These are phyloP conservation scores for Rhytidhysteron rufulum DNA, from an alignment of 2,329 filamentous ascomycete genomes.

Conservation along the genomic window DNA sequence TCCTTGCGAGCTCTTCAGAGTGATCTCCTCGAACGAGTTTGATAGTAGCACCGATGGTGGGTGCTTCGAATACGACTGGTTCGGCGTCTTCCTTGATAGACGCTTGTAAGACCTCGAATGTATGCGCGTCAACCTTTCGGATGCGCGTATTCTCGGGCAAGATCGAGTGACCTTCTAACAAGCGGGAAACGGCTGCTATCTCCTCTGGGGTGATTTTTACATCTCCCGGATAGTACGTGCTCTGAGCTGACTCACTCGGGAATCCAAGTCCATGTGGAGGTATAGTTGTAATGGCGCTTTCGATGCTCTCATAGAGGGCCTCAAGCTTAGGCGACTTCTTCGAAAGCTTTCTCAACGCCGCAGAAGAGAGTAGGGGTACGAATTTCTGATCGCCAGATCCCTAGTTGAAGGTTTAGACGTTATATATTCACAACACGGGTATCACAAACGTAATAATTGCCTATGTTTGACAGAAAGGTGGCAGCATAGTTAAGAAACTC, in stretches of 20 bases:
- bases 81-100: no score
- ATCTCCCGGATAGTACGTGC: conserved; percentile 4
- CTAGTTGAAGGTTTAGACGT: conserved; percentile 1
- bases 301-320: conserved; percentile 4
- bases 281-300: conserved; percentile 3
- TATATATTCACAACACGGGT: neutral
- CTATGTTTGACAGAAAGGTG: conserved; percentile 7
- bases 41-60: conserved; percentile 1
- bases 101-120: conserved; percentile 4
- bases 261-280: conserved; percentile 5
- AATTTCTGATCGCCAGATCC: conserved; percentile 9
- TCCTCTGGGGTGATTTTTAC: conserved; percentile 2
- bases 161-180: conserved; percentile 3
- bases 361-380: conserved; percentile 2
- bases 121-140: conserved; percentile 2
- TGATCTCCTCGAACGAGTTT: conserved; percentile 6
- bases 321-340: conserved; percentile 3
- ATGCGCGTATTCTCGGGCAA: conserved; percentile 8
- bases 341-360: conserved; percentile 5
- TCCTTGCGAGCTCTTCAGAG: conserved; percentile 3
- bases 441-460: conserved; percentile 9
- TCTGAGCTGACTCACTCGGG: conserved; percentile 4
- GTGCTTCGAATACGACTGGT: no score
- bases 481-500: conserved; percentile 9
- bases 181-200: conserved; percentile 4